Percentiles rank a stretch among this genome's conserved stretches.
phyloP scores from a whole-genome alignment of 1,284 basidiomycete species.

The Lentinus polychrous region DNA sequence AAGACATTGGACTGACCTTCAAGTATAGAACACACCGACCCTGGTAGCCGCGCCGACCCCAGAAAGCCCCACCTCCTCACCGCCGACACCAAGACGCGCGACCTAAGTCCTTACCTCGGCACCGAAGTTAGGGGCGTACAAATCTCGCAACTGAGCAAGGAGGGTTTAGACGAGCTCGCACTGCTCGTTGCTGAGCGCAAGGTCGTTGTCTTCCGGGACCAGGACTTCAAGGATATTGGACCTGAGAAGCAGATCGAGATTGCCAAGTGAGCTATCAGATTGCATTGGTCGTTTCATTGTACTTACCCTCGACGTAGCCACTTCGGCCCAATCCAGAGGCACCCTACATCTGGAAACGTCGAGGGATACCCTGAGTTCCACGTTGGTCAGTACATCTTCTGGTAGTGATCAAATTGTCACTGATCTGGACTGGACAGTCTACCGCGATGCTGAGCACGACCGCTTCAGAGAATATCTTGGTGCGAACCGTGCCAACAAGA shows the following conservation, averaged over 20 bases:
- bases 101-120: slow-evolving; percentile 52
- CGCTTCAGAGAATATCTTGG: slow-evolving; percentile 27
- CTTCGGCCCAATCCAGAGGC: slow-evolving; percentile 55
- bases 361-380: slow-evolving; percentile 46
- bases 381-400: slow-evolving; percentile 28
- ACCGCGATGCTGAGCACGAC: slow-evolving; percentile 31
- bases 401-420: neutral
- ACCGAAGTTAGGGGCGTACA: slow-evolving; percentile 55
- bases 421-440: slow-evolving; percentile 23
- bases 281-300: neutral
- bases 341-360: slow-evolving; percentile 47
- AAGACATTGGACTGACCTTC: slow-evolving; percentile 6
- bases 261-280: slow-evolving; percentile 13
- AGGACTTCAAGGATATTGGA: slow-evolving; percentile 50
- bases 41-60: slow-evolving; percentile 41
- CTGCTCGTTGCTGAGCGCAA: slow-evolving; percentile 53
- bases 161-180: slow-evolving; percentile 57
- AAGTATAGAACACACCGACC: slow-evolving; percentile 32
- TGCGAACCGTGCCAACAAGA: slow-evolving; percentile 23
- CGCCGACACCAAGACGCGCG: slow-evolving; percentile 29
- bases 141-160: slow-evolving; percentile 44
- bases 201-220: slow-evolving; percentile 49
- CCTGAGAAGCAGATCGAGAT: slow-evolving; percentile 46
- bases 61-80: slow-evolving; percentile 44
- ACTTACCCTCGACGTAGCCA: slow-evolving; percentile 21